phyloP scores from a whole-genome alignment of 1,284 basidiomycete genomes.

The Flammula alnicola region DNA sequence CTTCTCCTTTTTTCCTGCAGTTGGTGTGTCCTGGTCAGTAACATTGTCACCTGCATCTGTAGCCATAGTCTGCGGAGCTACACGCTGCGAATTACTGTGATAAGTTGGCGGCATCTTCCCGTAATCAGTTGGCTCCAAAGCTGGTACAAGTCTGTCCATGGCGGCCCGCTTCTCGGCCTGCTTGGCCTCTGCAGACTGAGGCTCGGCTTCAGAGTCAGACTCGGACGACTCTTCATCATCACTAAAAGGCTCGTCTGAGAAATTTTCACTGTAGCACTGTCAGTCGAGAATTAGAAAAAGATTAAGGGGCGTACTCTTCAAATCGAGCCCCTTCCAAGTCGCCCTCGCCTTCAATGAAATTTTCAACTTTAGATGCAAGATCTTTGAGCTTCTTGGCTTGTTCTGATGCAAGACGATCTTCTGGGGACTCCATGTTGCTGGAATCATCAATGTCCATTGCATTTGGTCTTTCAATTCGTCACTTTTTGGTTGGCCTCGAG shows the following conservation, averaged over 20 bases:
- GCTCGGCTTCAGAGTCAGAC: conserved; percentile 25
- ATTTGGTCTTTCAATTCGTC: conserved; percentile 27
- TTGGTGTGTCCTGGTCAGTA: neutral
- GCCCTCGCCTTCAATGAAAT: conserved; percentile 87
- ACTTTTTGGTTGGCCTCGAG: conserved; percentile 34
- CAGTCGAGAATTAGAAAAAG: neutral
- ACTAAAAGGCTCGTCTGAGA: conserved; percentile 59
- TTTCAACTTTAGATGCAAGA: conserved; percentile 83
- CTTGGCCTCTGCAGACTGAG: conserved; percentile 22
- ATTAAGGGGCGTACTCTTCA: conserved; percentile 68
- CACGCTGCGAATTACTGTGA: conserved; percentile 68
- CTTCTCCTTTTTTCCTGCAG: conserved; percentile 10
- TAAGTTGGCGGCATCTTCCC: conserved; percentile 80
- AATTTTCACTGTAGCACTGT: conserved; percentile 52
- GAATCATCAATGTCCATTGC: conserved; percentile 53
- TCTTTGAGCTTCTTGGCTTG: conserved; percentile 74
- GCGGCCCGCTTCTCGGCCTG: conserved; percentile 54
- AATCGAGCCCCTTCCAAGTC: conserved; percentile 87
- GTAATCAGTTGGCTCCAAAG: conserved; percentile 72
- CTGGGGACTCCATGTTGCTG: conserved; percentile 40
- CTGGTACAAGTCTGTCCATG: conserved; percentile 75
- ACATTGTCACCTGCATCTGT: conserved; percentile 43
- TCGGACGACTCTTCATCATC: conserved; percentile 48
- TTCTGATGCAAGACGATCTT: conserved; percentile 56
- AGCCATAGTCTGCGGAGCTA: conserved; percentile 54